Evolutionary conservation across 805 yeast species (phyloP), one percentile per base, ranked within the genome.

Genomic region (Tetrapisispora nanseiensis): DNA sequence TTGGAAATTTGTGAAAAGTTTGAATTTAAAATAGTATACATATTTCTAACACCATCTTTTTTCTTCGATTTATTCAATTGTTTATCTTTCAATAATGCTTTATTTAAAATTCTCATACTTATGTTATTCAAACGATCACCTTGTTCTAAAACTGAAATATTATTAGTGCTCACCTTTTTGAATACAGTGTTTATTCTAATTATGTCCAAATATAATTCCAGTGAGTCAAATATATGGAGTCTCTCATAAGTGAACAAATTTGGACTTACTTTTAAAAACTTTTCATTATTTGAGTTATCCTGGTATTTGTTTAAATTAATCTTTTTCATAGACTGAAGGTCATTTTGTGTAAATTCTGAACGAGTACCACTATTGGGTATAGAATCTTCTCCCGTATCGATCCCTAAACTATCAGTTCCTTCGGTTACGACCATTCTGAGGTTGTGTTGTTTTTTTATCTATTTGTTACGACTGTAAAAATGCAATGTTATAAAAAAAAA

Each of bases 41-140:
- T 42, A 42, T 52, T 61, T 41, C 51, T 57, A n/a, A 61, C 61
- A 15, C 66, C 67, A 28, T 62, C 67, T 37, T 56, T 49, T 35
- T 56, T 62, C 48, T 57, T 59, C 6, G 62, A 52, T 40, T 41
- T 50, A 41, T 57, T 59, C 13, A 56, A 47, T 32, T 55, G 41
- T 22, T 53, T 49, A 27, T 52, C 53, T 41, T 48, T 56, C 31
- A 55, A 38, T 37, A 57, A 24, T 13, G 58, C 53, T 44, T 61
- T 62, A 42, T 61, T 61, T 20, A 61, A 33, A 13, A 62, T 57
- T 40, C 67, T 48, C 59, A 61, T 57, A 21, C 63, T 56, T 4
- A 62, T 48, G 43, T 62, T 62, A 19, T 54, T 52, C 42, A 62
- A 41, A 33, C 67, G 44, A 41, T 54, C 58, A 21, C 67, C 67